Evolutionary conservation across 2,329 filamentous ascomycete genomes (phyloP).

Genomic region (Huntiella omanensis): DNA sequence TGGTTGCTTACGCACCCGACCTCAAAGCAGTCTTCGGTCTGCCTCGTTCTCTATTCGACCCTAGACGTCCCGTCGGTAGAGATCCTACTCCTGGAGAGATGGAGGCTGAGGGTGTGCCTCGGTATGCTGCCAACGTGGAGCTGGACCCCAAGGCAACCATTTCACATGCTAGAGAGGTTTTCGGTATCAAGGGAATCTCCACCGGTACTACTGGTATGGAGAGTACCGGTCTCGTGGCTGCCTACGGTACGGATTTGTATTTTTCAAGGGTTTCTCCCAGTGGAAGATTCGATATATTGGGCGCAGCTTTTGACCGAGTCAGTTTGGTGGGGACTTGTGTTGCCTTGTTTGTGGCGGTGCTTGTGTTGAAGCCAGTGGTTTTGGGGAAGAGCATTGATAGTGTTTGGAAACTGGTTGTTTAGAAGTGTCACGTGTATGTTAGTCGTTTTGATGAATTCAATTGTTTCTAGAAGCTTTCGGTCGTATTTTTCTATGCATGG

Average conservation of each 20-base stretch:
- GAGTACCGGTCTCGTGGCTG: constrained; percentile 79
- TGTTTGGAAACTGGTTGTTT: constrained; percentile 28
- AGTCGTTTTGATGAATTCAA: too few species aligned
- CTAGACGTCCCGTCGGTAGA: constrained; percentile 66
- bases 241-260: constrained; percentile 76
- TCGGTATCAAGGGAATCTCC: constrained; percentile 56
- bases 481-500: too few species aligned
- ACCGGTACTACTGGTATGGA: constrained; percentile 66
- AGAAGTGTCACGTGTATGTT: too few species aligned
- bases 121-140: constrained; percentile 59
- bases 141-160: constrained; percentile 67
- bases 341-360: constrained; percentile 58
- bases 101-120: constrained; percentile 60
- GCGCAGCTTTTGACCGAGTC: constrained; percentile 82
- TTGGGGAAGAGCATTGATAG: constrained; percentile 50
- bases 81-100: constrained; percentile 63
- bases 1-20: constrained; percentile 60
- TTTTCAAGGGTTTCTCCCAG: constrained; percentile 75
- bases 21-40: constrained; percentile 61
- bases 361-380: constrained; percentile 71
- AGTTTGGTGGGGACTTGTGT: constrained; percentile 69
- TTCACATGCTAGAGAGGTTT: constrained; percentile 63
- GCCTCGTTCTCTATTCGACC: constrained; percentile 61
- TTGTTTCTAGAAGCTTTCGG: too few species aligned
- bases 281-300: constrained; percentile 77